These are phyloP conservation scores for Podaxis sp. DNA, from an alignment of 768 basidiomycete genomes.

Conservation along the genomic window DNA sequence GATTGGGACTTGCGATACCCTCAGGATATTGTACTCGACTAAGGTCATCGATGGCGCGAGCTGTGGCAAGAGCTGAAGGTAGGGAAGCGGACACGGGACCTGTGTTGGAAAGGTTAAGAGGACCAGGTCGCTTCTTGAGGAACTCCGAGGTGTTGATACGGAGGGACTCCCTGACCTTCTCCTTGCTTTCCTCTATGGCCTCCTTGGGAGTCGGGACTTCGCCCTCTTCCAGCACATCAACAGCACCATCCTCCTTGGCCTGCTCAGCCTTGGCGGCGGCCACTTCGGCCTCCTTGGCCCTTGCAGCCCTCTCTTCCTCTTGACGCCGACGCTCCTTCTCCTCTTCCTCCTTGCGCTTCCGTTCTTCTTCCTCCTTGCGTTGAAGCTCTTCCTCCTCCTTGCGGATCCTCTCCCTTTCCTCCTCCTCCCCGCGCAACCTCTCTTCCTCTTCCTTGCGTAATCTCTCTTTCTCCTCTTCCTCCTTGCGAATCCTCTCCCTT, in stretches of 20 bases:
- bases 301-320: constrained; percentile 39
- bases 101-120: constrained; percentile 64
- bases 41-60: constrained; percentile 83
- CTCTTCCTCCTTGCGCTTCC: constrained; percentile 26
- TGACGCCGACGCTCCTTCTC: constrained; percentile 32
- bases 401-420: constrained; percentile 19
- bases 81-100: constrained; percentile 40
- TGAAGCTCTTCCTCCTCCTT: constrained; percentile 29
- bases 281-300: constrained; percentile 20
- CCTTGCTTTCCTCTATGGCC: constrained; percentile 35
- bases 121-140: constrained; percentile 60
- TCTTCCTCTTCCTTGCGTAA: constrained; percentile 24
- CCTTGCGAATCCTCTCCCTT: constrained; percentile 13
- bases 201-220: constrained; percentile 30
- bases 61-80: constrained; percentile 72
- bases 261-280: constrained; percentile 20
- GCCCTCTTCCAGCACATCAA: constrained; percentile 38
- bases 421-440: constrained; percentile 24
- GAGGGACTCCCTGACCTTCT: constrained; percentile 48
- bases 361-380: constrained; percentile 28
- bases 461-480: constrained; percentile 28
- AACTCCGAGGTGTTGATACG: constrained; percentile 59
- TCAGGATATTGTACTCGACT: constrained; percentile 75
- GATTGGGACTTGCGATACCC: constrained; percentile 73
- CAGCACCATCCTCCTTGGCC: constrained; percentile 39